These are phyloP conservation scores for Syncephalastrum racemosum DNA, from an alignment of 371 early-diverging fungal species.

Conservation along the genomic window DNA sequence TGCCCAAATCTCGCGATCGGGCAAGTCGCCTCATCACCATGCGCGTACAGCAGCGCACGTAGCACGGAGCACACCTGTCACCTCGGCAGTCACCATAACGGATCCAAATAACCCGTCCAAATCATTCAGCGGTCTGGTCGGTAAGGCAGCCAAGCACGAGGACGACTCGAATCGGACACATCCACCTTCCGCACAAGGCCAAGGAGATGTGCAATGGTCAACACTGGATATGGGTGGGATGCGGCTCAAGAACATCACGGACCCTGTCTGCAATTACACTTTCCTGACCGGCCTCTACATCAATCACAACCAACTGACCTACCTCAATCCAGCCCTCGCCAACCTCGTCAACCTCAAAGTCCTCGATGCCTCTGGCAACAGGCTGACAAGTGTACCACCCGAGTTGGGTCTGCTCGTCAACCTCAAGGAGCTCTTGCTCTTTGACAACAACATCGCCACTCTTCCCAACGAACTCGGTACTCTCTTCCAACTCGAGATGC, in stretches of 20 bases:
- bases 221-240: constrained; percentile 92
- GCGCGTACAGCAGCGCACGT: constrained; percentile 80
- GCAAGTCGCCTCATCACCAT: constrained; percentile 85
- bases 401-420: constrained; percentile 88
- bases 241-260: constrained; percentile 79
- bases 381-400: constrained; percentile 82
- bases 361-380: constrained; percentile 91
- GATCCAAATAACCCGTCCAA: constrained; percentile 65
- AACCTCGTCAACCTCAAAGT: constrained; percentile 65
- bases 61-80: constrained; percentile 45
- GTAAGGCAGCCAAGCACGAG: constrained; percentile 26
- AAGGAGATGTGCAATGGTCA: constrained; percentile 57
- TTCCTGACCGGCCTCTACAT: constrained; percentile 92
- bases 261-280: constrained; percentile 71
- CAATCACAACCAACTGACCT: constrained; percentile 89
- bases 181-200: not conserved
- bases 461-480: constrained; percentile 94
- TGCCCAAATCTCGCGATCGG: constrained; percentile 73
- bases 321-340: constrained; percentile 72
- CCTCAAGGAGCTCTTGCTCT: constrained; percentile 86
- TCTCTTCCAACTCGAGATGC: constrained; percentile 87
- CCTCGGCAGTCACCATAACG: constrained; percentile 61
- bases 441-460: constrained; percentile 89
- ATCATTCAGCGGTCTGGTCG: constrained; percentile 26
- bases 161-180: not conserved